Base-by-base conservation (phyloP, 805 yeast genomes). In the Saccharomyces cerevisiae region DNA sequence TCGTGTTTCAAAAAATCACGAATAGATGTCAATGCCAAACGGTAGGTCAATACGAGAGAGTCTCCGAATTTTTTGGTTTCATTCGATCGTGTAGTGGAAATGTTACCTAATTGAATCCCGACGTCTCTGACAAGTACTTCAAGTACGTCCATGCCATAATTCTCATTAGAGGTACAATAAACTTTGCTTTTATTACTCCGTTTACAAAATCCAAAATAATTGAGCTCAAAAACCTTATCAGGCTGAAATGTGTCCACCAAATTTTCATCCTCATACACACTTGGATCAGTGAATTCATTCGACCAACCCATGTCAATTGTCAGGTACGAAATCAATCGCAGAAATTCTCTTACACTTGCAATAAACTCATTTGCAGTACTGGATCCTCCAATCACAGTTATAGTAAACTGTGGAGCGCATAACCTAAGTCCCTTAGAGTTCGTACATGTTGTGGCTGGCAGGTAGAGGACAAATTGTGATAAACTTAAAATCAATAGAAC, bases 131-230 rank as follows among this genome's bases (percentile, higher is more conserved):
- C 57, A n/a, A 68, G 46, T 26, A 63, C 54, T 4, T 65, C 57
- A 43, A 67, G 47, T 4, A 65, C 58, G 51, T 68, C 68, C 59
- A 66, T 55, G 10, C 70, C 70, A 28, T 55, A 48, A 41, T 57
- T 53, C 10, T 52, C 55, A 53, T 59, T 63, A 1, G 48, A 51
- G 9, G 55, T 56, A 46, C 72, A 68, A 46, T 66, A 64, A 11
- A 48, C 50, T 17, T 57, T 57, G 24, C 52, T 41, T 22, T 31
- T 32, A 4, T 46, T 50, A 32, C 30, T 53, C 8, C 55, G 54
- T 49, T 68, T 68, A 53, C 72, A 68, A 53, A 57, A 67, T 2
- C 72, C 70, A 29, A 61, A 57, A 51, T 57, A 55, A 51, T 68
- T 68, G 1, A 66, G 63, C 17, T 58, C 57, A 49, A 58, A 68